Percentiles rank a stretch among this genome's conserved stretches.
Evolutionary conservation across 148 eudicot genomes (phyloP).

Genomic region (Talinum fruticosum): DNA sequence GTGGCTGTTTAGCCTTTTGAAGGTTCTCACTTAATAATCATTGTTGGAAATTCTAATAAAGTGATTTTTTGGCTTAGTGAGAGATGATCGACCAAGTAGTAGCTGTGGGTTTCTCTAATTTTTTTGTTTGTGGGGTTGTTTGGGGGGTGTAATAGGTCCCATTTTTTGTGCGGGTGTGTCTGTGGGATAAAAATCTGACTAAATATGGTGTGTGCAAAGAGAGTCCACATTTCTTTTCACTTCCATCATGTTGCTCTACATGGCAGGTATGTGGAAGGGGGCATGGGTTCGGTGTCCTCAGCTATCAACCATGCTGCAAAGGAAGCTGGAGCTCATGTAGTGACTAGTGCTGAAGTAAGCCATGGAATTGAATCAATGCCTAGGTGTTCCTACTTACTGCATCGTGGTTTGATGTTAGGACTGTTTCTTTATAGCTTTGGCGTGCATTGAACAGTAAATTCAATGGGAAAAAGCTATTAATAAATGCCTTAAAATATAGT

Average conservation of each 20-base stretch:
- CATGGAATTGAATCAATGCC: background rate
- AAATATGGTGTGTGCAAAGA: background rate
- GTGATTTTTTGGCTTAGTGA: background rate
- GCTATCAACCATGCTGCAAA: constrained; percentile 62
- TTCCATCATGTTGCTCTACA: constrained; percentile 4
- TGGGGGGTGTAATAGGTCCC: background rate
- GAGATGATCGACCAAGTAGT: constrained; percentile 8
- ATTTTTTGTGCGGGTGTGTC: constrained; percentile 15
- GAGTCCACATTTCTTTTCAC: background rate
- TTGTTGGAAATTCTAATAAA: background rate
- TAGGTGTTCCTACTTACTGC: background rate
- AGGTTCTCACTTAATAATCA: no score
- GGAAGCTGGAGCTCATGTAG: constrained; percentile 73
- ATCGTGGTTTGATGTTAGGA: background rate
- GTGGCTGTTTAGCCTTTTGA: background rate
- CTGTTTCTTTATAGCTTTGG: background rate
- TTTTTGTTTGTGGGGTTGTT: background rate
- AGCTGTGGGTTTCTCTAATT: background rate
- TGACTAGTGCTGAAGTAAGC: constrained; percentile 63
- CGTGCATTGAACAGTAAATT: background rate
- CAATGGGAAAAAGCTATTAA: background rate
- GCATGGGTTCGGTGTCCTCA: constrained; percentile 73
- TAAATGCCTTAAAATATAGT: background rate
- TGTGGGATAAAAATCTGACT: background rate
- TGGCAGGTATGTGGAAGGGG: constrained; percentile 55